Base-by-base conservation (phyloP, 768 basidiomycete genomes). In the Auriscalpium microsporum region DNA sequence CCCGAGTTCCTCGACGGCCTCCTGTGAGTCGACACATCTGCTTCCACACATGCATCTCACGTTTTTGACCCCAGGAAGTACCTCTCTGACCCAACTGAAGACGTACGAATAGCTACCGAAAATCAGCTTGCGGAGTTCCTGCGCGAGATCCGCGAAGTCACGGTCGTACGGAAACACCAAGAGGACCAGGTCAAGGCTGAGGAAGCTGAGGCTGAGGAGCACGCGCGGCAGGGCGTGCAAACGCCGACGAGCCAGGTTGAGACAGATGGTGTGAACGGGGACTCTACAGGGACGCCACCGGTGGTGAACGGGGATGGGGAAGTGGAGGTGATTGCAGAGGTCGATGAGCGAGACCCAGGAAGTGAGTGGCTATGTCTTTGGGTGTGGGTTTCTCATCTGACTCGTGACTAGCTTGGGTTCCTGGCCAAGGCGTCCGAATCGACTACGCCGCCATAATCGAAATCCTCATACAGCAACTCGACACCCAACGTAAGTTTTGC, bases 1-100 rank as follows among this genome's bases (percentile, higher is more conserved):
- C 96, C 96, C 1, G 87, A 96, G 64, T 94, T 98, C 67, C 71
- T 99, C 50, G 94, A 97, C 58, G 94, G 94, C 2, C 78, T 99
- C 44, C 66, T 99, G 91, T 94, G 62, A 72, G 88, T 61, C 10
- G 35, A 14, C 45, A 45, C 23, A 16, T 54, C 34, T 33, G 38
- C 49, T 37, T 45, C 46, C 45, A 59, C 35, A 44, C 28, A 49
- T 14, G 40, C 17, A 49, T 21, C 45, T 58, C 57, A 58, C 54
- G 64, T 50, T 56, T 54, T 19, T 49, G 23, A 48, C 10, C 56
- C 5, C 64, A 95, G 94, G 61, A 93, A 89, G 73, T 99, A 97
- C 67, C 84, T 98, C 13, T 91, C 91, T 1, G 96, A 99, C 68
- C 93, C 93, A 0, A 94, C 86, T 1, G 87, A 90, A 63, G 95